Base-by-base conservation (phyloP, 306 rosid genomes). In the Pyrus betulifolia region DNA sequence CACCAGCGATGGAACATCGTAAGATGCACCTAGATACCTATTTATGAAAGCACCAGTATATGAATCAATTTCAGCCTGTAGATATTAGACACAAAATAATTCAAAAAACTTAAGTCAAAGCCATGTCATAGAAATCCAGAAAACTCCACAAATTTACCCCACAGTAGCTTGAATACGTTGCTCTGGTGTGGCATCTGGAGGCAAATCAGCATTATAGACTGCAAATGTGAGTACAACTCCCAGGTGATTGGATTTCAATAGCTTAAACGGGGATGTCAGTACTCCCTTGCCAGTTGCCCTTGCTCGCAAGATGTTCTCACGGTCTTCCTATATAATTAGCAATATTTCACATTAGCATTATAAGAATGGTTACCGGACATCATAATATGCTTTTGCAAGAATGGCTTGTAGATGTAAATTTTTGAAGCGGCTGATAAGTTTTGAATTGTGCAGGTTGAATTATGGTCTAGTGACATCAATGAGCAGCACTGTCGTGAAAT, bases 151-250 rank as follows among this genome's bases (percentile, higher is more conserved):
- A 78, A 66, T 74, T 72, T 94, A 94, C 98, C 98, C 98, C 80
- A 88, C 91, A 63, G 96, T 85, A 71, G 97, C 97, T 83, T 89
- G 90, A 70, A 82, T 74, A 25, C 93, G 96, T 80, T 92, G 88
- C 77, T 85, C 82, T 2, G 88, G 79, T 30, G 96, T 92, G 81
- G 98, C 93, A 77, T 89, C 74, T 27, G 78, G 86, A 21, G 96
- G 92, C 81, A 95, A 90, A 55, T 88, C 88, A 67, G 80, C 67
- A 77, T 85, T 68, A 78, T 89, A 95, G 76, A 95, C 97, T 70
- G 97, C 90, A 79, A 92, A 95, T 51, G 98, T 95, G 81, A 95
- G 97, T 44, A 95, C 96, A 58, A 95, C 98, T 40, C 98, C 98
- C 23, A 92, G 73, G 77, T 95, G 87, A 83, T 92, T 95, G 68